These are phyloP conservation scores for Glutinoglossum americanum DNA, from an alignment of 495 filamentous ascomycete genomes.

Conservation along the genomic window DNA sequence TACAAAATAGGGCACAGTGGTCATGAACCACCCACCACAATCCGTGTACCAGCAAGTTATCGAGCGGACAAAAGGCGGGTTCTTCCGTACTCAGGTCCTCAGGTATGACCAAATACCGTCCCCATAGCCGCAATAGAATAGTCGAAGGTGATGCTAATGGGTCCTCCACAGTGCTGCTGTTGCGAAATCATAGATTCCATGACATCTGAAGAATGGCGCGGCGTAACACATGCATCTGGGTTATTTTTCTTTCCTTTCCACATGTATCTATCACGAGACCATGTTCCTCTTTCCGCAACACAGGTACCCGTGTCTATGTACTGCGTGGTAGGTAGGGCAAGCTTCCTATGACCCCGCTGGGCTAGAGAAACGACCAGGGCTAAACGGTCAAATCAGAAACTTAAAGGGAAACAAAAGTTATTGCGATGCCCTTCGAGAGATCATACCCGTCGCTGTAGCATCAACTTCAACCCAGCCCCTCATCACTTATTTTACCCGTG, in stretches of 20 bases:
- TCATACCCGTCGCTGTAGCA: too few relatives aligned
- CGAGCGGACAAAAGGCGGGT: conserved; percentile 84
- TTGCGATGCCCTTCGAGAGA: too few relatives aligned
- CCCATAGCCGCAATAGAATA: background rate
- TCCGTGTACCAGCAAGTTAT: conserved; percentile 98
- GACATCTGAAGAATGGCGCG: background rate
- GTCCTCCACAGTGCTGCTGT: conserved; percentile 1
- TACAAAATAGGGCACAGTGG: conserved; percentile 49
- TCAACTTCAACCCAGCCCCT: too few relatives aligned
- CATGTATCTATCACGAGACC: too few relatives aligned
- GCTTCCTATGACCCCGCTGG: too few relatives aligned
- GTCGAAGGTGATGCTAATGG: background rate
- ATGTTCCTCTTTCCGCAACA: too few relatives aligned
- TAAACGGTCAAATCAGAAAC: too few relatives aligned
- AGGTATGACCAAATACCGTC: background rate
- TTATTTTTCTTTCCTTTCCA: background rate
- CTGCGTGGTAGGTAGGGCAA: too few relatives aligned
- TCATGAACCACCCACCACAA: conserved; percentile 98
- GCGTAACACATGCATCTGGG: background rate
- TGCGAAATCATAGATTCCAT: background rate
- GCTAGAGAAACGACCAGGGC: too few relatives aligned
- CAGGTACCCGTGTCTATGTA: too few relatives aligned
- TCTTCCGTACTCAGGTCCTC: conserved; percentile 35
- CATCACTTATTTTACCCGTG: too few relatives aligned
- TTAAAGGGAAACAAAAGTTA: too few relatives aligned